A percentile compares a stretch with the other conserved stretches of the same genome.
Evolutionary conservation across 768 basidiomycete species (phyloP).

Genomic region (Galerina marginata): DNA sequence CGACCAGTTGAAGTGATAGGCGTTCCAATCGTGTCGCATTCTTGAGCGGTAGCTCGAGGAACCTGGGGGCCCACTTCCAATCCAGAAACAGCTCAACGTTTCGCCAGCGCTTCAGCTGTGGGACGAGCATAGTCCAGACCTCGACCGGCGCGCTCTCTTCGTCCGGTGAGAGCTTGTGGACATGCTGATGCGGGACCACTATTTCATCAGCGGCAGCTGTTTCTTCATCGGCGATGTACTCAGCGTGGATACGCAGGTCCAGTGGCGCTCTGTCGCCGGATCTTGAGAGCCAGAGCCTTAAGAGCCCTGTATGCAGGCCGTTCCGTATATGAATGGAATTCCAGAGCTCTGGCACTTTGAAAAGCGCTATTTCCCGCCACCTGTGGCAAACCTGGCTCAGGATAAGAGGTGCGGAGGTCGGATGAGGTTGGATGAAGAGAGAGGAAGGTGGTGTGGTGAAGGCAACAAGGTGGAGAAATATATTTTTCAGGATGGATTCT

Average conservation of each 20-base stretch:
- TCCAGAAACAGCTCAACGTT: background rate
- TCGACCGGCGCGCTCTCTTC: background rate
- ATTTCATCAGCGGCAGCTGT: background rate
- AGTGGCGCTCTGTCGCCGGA: background rate
- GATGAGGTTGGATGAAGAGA: background rate
- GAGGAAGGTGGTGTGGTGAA: background rate
- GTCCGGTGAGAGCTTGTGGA: background rate
- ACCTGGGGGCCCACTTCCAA: background rate
- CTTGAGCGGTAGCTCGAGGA: background rate
- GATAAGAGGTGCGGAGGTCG: background rate
- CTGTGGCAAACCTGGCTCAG: conserved; percentile 3
- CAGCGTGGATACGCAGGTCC: conserved; percentile 1
- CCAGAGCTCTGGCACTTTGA: background rate
- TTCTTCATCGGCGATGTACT: background rate
- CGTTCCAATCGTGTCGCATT: background rate
- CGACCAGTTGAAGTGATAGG: background rate
- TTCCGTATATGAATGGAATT: conserved; percentile 3
- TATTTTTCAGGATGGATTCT: background rate
- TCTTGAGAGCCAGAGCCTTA: background rate
- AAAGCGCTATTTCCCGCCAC: conserved; percentile 6
- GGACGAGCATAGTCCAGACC: background rate
- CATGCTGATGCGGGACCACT: background rate
- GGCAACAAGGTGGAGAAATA: background rate
- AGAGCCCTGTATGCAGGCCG: background rate
- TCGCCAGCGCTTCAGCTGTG: background rate